Evolutionary conservation across 306 rosid genomes (phyloP).

Genomic region (Lagenaria siceraria): DNA sequence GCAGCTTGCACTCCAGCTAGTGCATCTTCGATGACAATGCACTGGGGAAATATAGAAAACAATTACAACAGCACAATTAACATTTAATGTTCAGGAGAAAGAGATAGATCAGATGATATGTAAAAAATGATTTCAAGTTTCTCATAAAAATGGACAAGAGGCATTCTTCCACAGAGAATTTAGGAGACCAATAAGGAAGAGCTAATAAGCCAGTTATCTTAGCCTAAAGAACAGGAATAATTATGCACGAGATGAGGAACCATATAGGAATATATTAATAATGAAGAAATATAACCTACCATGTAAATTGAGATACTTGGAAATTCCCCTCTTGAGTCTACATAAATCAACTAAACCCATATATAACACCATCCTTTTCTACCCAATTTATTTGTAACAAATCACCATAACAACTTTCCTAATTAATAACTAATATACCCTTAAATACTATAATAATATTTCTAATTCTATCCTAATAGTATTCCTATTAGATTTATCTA

Average conservation of each 20-base stretch:
- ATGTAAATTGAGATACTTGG: no score
- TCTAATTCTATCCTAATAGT: no score
- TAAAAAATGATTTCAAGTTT: background rate
- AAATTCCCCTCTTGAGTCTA: no score
- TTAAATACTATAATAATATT: no score
- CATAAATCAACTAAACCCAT: no score
- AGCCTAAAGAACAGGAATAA: background rate
- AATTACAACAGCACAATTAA: conserved; percentile 8
- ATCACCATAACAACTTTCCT: no score
- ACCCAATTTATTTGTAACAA: no score
- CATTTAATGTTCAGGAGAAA: conserved; percentile 2
- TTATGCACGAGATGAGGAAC: background rate
- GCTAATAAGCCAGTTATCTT: background rate
- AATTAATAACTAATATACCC: no score
- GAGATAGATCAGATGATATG: background rate
- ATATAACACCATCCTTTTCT: no score
- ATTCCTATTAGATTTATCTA: no score
- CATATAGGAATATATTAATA: no score
- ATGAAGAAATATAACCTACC: no score
- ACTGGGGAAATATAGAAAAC: conserved; percentile 31
- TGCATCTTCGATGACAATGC: conserved; percentile 93
- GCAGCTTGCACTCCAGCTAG: conserved; percentile 97
- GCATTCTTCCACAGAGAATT: background rate
- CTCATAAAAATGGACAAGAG: background rate
- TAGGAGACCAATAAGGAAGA: background rate